Conservation (phyloP, 257 asterid species). For the Plantago major region DNA sequence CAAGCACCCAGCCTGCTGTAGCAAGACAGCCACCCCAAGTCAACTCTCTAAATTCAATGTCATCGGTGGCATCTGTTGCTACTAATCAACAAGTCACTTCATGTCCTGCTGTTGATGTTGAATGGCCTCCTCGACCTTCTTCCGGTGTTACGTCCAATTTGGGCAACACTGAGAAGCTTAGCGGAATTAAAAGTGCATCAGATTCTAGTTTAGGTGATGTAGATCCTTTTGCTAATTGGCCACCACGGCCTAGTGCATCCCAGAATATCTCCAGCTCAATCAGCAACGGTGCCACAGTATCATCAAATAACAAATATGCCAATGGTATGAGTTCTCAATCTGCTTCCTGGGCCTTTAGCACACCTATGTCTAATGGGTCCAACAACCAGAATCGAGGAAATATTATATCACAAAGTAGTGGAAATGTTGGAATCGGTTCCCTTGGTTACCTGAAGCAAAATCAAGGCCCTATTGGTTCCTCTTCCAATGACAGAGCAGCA, state of each 20-base stretch:
- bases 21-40: constrained; percentile 42
- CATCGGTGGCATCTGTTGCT: constrained; percentile 32
- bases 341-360: constrained; percentile 53
- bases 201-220: constrained; percentile 50
- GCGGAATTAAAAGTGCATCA: constrained; percentile 41
- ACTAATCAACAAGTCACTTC: constrained; percentile 56
- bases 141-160: constrained; percentile 33
- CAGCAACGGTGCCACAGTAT: constrained; percentile 39
- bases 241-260: constrained; percentile 61
- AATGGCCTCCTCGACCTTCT: constrained; percentile 87
- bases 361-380: constrained; percentile 28
- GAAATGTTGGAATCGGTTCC: constrained; percentile 29
- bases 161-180: constrained; percentile 30
- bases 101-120: constrained; percentile 90
- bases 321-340: constrained; percentile 51
- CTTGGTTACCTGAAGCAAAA: constrained; percentile 65
- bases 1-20: constrained; percentile 38
- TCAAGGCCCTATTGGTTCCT: constrained; percentile 32
- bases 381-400: constrained; percentile 55
- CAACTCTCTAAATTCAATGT: constrained; percentile 27
- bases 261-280: constrained; percentile 36
- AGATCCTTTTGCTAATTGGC: constrained; percentile 98
- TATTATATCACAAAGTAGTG: constrained; percentile 25
- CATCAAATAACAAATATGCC: constrained; percentile 33
- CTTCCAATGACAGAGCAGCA: constrained; percentile 40